Percentiles rank a stretch among this genome's conserved stretches.
These are phyloP conservation scores for Linnemannia schmuckeri DNA, from an alignment of 192 early-diverging fungal genomes.

Conservation along the genomic window DNA sequence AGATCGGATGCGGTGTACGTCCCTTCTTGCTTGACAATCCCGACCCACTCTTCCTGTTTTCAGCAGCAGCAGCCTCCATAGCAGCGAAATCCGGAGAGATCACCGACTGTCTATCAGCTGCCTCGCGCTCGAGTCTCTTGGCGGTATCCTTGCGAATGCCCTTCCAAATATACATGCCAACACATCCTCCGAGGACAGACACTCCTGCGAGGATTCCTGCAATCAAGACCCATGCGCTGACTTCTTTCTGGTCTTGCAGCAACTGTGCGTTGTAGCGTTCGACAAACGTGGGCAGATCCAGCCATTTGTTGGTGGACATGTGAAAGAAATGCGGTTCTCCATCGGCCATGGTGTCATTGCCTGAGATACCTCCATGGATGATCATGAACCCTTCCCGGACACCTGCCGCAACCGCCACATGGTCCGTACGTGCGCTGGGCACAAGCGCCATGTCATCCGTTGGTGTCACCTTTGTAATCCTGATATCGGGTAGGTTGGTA, in stretches of 20 bases:
- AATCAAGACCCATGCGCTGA: constrained; percentile 21
- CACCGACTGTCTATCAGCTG: background rate
- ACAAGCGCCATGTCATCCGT: background rate
- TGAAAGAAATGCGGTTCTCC: constrained; percentile 16
- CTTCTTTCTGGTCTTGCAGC: background rate
- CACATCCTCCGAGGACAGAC: constrained; percentile 16
- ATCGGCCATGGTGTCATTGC: background rate
- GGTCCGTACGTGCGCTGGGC: constrained; percentile 23
- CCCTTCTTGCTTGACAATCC: background rate
- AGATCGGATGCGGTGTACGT: constrained; percentile 14
- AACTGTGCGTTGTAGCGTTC: background rate
- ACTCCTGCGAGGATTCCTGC: constrained; percentile 32
- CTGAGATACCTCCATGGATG: constrained; percentile 25
- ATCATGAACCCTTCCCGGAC: constrained; percentile 27
- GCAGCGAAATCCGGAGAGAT: background rate
- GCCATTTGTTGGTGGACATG: constrained; percentile 23
- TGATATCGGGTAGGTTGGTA: constrained; percentile 9
- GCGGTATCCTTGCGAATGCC: constrained; percentile 20
- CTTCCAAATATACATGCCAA: constrained; percentile 35
- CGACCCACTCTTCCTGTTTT: background rate
- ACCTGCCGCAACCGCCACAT: constrained; percentile 25
- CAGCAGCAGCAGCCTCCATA: background rate
- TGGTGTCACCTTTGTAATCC: constrained; percentile 17
- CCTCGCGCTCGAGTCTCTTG: constrained; percentile 7
- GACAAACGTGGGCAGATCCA: constrained; percentile 19